Base-by-base conservation (phyloP, 176 grass and related monocot genomes). In the Rhipidocladum racemiflorum region DNA sequence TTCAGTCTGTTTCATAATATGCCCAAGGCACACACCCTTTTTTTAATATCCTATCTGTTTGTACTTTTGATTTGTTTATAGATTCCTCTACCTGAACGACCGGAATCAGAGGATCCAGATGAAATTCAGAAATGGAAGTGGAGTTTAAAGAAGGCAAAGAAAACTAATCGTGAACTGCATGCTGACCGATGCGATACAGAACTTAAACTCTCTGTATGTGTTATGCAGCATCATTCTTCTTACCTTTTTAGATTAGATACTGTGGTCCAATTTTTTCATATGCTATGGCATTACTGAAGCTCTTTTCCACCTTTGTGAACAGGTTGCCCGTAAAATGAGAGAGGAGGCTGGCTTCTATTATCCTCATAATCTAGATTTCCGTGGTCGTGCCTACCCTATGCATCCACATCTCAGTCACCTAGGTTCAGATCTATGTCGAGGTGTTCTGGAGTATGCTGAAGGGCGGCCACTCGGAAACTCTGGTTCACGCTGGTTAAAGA, bases 331-430 rank as follows among this genome's bases (percentile, higher is more conserved):
- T 57, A 97, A 89, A 92, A 94, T 94, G 95, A 89, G 86, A 66
- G 76, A 89, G 34, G 95, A 97, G 81, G 95, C 86, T 83, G 95
- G 90, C 39, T 97, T 97, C 87, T 90, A 94, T 87, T 97, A 97
- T 85, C 92, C 95, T 53, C 95, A 97, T 66, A 97, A 94, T 83
- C 74, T 97, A 1, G 95, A 97, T 76, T 97, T 97, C 21, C 88
- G 95, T 74, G 95, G 95, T 21, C 92, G 95, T 75, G 92, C 92
- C 40, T 97, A 97, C 56, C 95, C 95, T 36, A 92, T 97, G 92
- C 95, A 97, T 85, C 86, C 95, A 91, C 95, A 97, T 85, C 74
- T 97, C 55, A 94, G 82, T 75, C 95, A 97, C 85, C 85, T 97
- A 80, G 87, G 86, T 69, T 97, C 95, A 75, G 95, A 97, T 88